Evolutionary conservation across 208 protist species (phyloP).

Genomic region (Lotmaria passim): DNA sequence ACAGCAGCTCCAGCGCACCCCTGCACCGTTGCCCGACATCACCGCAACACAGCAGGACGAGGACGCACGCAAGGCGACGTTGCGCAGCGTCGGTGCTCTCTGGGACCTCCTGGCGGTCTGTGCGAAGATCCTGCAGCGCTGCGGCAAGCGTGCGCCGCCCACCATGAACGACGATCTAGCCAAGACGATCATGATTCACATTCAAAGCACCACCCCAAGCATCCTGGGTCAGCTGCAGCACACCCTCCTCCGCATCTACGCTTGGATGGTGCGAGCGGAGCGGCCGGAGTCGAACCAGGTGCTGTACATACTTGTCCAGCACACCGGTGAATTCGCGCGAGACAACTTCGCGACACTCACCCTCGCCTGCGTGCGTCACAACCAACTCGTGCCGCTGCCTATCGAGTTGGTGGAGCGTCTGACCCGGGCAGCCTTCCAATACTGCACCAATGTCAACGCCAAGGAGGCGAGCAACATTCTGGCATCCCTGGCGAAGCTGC

Average conservation of each 20-base stretch:
- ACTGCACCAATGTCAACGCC: conserved; percentile 46
- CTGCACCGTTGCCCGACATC: neutral
- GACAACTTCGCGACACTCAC: conserved; percentile 65
- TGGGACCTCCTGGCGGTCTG: conserved; percentile 46
- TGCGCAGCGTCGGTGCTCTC: neutral
- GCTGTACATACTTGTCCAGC: conserved; percentile 61
- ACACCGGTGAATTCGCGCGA: conserved; percentile 49
- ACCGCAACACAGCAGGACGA: neutral
- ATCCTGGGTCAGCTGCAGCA: conserved; percentile 40
- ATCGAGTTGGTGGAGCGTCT: conserved; percentile 61
- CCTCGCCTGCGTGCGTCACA: conserved; percentile 59
- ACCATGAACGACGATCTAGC: conserved; percentile 64
- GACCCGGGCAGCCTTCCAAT: conserved; percentile 49
- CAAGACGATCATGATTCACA: conserved; percentile 39
- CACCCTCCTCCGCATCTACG: conserved; percentile 68
- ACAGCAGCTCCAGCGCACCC: conserved; percentile 17
- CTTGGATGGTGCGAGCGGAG: conserved; percentile 82
- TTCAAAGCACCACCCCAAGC: conserved; percentile 41
- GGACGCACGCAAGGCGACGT: neutral
- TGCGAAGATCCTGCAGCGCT: conserved; percentile 79
- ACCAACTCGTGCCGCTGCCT: conserved; percentile 60
- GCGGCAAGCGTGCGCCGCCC: conserved; percentile 62
- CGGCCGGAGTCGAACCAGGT: conserved; percentile 55
- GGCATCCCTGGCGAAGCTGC: conserved; percentile 49
- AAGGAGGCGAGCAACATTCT: conserved; percentile 60